Evolutionary conservation across 192 early-diverging fungal species (phyloP), one percentile per base, ranked within the genome.

Genomic region (Podila horticola): DNA sequence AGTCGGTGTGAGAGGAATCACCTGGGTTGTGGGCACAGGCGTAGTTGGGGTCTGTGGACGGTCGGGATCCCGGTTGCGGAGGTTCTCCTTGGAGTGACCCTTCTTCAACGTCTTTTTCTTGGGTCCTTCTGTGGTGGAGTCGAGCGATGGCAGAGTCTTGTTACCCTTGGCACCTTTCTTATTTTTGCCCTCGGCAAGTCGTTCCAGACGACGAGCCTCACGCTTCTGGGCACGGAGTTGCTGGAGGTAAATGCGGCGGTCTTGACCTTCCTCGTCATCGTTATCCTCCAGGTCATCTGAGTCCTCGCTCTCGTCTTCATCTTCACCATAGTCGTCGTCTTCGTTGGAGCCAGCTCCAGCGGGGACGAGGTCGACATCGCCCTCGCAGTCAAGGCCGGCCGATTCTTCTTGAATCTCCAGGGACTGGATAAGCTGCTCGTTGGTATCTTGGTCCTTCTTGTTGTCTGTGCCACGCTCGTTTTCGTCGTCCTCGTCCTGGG

Each of bases 191-290:
- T 60, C 57, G 20, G 70, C 66, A 26, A 73, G 48, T 69, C 77
- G 77, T 69, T 72, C 77, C 77, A 66, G 71, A 36, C 77, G 77
- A 69, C 77, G 70, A 22, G 70, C 77, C 22, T 81, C 77, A 5
- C 77, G 70, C 49, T 51, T 28, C 58, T 81, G 65, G 28, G 62
- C 45, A 20, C 77, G 65, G 50, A 81, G 67, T 11, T 81, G 71
- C 52, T 81, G 77, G 49, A 81, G 66, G 28, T 81, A 81, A 45
- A 81, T 81, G 24, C 77, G 65, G 29, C 77, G 77, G 62, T 81
- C 77, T 61, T 81, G 77, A 41, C 77, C 71, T 52, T 81, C 77
- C 38, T 81, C 77, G 61, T 81, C 77, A 55, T 73, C 77, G 36
- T 73, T 64, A 33, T 81, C 77, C 38, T 81, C 77, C 28, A 81